Percentiles rank a stretch among this genome's conserved stretches.
Conservation (phyloP, 352 stramenopile species). For the Pseudoperonospora humuli region DNA sequence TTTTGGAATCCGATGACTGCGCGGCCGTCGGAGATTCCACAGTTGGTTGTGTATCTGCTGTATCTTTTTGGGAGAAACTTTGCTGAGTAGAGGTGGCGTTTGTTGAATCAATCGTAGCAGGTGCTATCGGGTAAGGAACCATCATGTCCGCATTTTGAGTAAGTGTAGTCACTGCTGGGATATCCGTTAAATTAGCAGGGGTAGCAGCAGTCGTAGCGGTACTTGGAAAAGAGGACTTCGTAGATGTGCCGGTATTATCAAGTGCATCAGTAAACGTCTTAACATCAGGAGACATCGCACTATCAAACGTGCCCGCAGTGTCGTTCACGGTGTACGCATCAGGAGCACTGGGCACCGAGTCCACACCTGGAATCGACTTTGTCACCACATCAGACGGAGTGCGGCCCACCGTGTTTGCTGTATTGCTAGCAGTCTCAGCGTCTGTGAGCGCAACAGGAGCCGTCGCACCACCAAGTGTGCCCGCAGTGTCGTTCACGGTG, state of each 20-base stretch:
- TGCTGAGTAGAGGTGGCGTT: constrained; percentile 3
- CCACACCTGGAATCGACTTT: background rate
- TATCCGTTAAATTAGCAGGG: background rate
- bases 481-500: too few relatives aligned
- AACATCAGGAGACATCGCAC: too few relatives aligned
- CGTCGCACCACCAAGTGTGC: too few relatives aligned
- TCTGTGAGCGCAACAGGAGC: background rate
- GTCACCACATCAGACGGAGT: too few relatives aligned
- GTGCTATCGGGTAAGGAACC: background rate
- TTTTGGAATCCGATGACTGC: constrained; percentile 15
- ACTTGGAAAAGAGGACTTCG: too few relatives aligned
- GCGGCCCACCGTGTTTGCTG: constrained; percentile 3
- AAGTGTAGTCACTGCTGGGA: too few relatives aligned
- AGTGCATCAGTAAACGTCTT: too few relatives aligned
- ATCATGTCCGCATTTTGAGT: constrained; percentile 4
- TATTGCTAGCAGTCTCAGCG: constrained; percentile 1
- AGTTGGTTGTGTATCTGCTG: constrained; percentile 6
- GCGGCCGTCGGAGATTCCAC: constrained; percentile 15
- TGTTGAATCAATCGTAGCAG: constrained; percentile 1
- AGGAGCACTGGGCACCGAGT: background rate
- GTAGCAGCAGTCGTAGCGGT: background rate
- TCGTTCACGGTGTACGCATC: too few relatives aligned
- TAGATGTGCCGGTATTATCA: too few relatives aligned
- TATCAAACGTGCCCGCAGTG: too few relatives aligned
- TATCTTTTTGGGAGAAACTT: constrained; percentile 1